A percentile compares a stretch with the other conserved stretches of the same genome.
Evolutionary conservation across 345 rosid genomes (phyloP).

Genomic region (Durio zibethinus): DNA sequence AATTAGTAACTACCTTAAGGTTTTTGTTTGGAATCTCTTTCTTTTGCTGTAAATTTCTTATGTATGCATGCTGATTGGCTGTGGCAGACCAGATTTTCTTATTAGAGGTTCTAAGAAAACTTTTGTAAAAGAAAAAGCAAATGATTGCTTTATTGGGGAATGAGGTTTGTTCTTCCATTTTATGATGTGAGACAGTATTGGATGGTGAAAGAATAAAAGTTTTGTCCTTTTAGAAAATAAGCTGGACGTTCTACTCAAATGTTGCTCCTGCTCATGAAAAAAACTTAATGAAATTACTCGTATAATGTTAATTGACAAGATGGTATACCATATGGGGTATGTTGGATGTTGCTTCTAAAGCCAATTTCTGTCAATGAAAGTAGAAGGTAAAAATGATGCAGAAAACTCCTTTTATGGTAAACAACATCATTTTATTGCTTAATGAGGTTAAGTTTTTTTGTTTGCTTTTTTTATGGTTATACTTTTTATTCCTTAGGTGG

Average conservation of each 20-base stretch:
- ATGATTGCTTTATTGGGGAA: not conserved
- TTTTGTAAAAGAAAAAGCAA: not conserved
- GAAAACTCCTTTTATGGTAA: not conserved
- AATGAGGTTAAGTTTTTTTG: not conserved
- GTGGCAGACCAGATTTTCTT: not conserved
- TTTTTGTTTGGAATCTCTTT: not conserved
- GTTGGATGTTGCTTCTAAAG: not conserved
- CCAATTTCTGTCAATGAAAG: not conserved
- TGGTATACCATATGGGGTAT: not conserved
- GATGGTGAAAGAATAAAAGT: not conserved
- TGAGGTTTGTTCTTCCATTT: not conserved
- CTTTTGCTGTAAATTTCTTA: not conserved
- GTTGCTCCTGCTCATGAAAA: not conserved
- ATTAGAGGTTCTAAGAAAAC: not conserved
- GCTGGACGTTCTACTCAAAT: not conserved
- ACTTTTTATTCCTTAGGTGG: conserved; percentile 63
- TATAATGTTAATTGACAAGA: not conserved
- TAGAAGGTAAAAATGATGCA: not conserved
- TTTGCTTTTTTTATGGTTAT: conserved; percentile 14
- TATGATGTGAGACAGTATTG: not conserved
- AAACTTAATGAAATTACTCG: not conserved
- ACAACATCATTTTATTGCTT: not conserved
- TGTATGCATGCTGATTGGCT: not conserved
- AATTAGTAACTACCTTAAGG: too few species aligned
- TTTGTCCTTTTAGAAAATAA: conserved; percentile 7